These are phyloP conservation scores for Skeletonema potamos DNA, from an alignment of 108 stramenopile genomes.

Conservation along the genomic window DNA sequence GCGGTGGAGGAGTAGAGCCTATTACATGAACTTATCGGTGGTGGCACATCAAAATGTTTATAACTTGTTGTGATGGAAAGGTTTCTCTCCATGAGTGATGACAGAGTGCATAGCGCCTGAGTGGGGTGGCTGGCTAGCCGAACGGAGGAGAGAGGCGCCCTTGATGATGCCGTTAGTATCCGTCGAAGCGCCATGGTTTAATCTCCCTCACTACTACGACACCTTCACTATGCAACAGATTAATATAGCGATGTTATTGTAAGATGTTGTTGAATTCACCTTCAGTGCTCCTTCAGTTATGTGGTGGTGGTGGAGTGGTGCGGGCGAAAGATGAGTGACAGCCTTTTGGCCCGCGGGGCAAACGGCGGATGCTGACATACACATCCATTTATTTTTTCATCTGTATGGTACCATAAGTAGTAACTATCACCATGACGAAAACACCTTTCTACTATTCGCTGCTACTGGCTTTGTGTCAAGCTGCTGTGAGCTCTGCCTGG, in stretches of 20 bases:
- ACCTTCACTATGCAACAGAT: no score
- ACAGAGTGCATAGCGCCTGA: neutral
- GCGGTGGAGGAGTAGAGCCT: slow-evolving; percentile 17
- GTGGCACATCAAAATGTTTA: neutral
- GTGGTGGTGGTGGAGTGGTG: neutral
- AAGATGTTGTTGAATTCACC: no score
- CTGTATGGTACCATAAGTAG: no score
- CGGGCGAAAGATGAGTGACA: neutral
- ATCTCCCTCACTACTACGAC: no score
- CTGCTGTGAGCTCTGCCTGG: neutral
- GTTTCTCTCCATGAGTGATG: neutral
- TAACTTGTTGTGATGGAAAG: neutral
- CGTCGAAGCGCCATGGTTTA: neutral
- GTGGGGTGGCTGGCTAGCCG: neutral
- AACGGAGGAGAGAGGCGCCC: neutral
- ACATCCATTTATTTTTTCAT: neutral
- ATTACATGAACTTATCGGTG: neutral
- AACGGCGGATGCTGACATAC: neutral
- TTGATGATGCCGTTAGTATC: neutral
- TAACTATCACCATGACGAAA: neutral
- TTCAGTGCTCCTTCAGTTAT: no score
- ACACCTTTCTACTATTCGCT: neutral
- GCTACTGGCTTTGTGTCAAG: neutral
- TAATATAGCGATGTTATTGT: no score
- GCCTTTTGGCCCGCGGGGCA: neutral